These are phyloP conservation scores for Nitzschia sp. DNA, from an alignment of 108 stramenopile genomes.

Conservation along the genomic window DNA sequence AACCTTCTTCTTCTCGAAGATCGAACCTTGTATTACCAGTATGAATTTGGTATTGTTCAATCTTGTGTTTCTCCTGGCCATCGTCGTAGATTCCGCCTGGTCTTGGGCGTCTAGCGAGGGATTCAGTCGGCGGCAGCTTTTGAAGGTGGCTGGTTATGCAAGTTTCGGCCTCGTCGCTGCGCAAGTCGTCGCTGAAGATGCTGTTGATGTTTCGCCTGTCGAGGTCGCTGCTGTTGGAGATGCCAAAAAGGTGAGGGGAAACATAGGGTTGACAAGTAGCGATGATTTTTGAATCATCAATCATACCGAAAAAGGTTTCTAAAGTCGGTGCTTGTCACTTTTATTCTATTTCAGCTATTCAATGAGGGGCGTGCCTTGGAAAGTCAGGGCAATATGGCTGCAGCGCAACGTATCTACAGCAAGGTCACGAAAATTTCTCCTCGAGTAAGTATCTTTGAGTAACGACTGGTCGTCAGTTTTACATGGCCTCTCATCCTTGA, in stretches of 20 bases:
- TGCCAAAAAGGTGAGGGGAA: constrained; percentile 22
- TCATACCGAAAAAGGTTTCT: too few relatives aligned
- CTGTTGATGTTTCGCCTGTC: background rate
- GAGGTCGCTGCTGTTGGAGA: constrained; percentile 27
- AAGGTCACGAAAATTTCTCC: constrained; percentile 81
- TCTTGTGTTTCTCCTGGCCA: background rate
- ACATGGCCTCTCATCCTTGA: background rate
- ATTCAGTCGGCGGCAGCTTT: background rate
- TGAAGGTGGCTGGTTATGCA: background rate
- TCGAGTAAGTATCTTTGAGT: constrained; percentile 15
- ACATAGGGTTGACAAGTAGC: too few relatives aligned
- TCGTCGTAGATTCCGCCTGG: background rate
- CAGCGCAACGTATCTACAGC: constrained; percentile 73
- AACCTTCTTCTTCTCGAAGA: too few relatives aligned
- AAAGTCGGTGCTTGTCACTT: background rate
- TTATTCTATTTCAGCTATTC: constrained; percentile 52
- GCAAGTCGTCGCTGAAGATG: background rate
- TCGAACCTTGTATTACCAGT: too few relatives aligned
- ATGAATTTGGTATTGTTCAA: too few relatives aligned
- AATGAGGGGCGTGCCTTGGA: constrained; percentile 79
- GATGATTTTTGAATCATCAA: too few relatives aligned
- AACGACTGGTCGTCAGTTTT: background rate
- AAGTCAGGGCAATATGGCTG: constrained; percentile 71
- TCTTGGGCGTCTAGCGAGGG: background rate
- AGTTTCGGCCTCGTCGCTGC: background rate